Evolutionary conservation across 257 asterid species (phyloP).

Genomic region (Ajuga chamaepitys): DNA sequence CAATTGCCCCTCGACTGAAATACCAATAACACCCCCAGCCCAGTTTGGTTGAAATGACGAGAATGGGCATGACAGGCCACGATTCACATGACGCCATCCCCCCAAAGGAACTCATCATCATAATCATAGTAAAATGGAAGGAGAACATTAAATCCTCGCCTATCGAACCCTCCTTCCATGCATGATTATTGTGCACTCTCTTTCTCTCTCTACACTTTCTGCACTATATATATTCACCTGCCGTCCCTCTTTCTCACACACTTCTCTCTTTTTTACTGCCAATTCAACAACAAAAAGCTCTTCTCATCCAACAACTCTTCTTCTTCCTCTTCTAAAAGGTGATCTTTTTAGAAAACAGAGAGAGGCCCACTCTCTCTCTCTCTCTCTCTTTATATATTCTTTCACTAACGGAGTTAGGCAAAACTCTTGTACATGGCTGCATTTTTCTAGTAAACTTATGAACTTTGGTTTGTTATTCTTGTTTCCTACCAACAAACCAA

Average conservation of each 20-base stretch:
- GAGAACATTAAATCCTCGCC: conserved; percentile 35
- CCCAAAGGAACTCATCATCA: conserved; percentile 21
- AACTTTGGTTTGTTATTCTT: conserved; percentile 15
- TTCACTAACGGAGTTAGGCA: conserved; percentile 45
- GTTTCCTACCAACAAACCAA: conserved; percentile 20
- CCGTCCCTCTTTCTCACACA: conserved; percentile 24
- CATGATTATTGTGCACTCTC: conserved; percentile 52
- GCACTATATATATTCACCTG: conserved; percentile 47
- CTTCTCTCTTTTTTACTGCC: conserved; percentile 7
- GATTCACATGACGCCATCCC: conserved; percentile 65
- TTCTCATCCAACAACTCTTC: conserved; percentile 9
- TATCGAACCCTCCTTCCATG: conserved; percentile 47
- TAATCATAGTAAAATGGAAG: conserved; percentile 31
- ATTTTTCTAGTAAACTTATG: conserved; percentile 13
- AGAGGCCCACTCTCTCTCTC: conserved; percentile 25
- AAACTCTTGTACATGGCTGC: conserved; percentile 7
- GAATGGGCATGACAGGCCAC: conserved; percentile 31
- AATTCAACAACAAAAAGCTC: conserved; percentile 8
- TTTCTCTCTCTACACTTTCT: conserved; percentile 21
- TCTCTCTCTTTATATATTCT: conserved; percentile 14
- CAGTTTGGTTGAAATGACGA: conserved; percentile 5
- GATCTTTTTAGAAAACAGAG: conserved; percentile 45
- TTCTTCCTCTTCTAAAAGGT: conserved; percentile 45
- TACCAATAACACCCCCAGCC: conserved; percentile 22
- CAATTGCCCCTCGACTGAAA: conserved; percentile 12